Evolutionary conservation across 352 stramenopile species (phyloP).

Genomic region (Elongisporangium undulatum): DNA sequence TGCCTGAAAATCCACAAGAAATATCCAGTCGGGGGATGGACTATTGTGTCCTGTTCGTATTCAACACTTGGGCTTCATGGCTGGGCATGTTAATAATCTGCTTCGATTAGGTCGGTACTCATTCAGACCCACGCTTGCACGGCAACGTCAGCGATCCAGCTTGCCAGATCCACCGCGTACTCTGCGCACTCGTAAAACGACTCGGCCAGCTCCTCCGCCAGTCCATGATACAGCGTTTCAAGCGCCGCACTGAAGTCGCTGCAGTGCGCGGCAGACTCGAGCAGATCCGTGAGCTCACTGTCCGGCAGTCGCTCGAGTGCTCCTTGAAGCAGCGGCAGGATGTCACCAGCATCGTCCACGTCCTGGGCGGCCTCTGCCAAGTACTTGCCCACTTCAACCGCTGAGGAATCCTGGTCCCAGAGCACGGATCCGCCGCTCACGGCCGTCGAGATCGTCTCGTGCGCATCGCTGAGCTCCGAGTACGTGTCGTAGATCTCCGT

Average conservation of each 20-base stretch:
- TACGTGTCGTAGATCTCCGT: no score
- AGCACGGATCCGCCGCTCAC: background rate
- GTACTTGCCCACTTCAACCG: background rate
- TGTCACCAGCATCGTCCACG: background rate
- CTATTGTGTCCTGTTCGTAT: no score
- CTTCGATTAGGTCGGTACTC: no score
- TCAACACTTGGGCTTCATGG: no score
- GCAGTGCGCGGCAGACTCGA: background rate
- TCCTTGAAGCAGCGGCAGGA: background rate
- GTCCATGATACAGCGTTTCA: background rate
- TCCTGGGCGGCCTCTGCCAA: background rate
- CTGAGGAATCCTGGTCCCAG: background rate
- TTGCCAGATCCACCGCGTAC: no score
- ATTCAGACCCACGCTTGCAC: no score
- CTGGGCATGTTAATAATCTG: no score
- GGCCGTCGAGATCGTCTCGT: background rate
- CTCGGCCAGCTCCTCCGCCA: background rate
- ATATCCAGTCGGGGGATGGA: no score
- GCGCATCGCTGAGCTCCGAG: background rate
- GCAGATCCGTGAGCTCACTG: background rate
- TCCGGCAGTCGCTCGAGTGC: background rate
- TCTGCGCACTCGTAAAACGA: no score
- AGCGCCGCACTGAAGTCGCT: background rate
- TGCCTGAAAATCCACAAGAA: no score
- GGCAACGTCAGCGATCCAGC: no score